phyloP scores from a whole-genome alignment of 2,329 filamentous ascomycete genomes.

The Akanthomyces muscarius region DNA sequence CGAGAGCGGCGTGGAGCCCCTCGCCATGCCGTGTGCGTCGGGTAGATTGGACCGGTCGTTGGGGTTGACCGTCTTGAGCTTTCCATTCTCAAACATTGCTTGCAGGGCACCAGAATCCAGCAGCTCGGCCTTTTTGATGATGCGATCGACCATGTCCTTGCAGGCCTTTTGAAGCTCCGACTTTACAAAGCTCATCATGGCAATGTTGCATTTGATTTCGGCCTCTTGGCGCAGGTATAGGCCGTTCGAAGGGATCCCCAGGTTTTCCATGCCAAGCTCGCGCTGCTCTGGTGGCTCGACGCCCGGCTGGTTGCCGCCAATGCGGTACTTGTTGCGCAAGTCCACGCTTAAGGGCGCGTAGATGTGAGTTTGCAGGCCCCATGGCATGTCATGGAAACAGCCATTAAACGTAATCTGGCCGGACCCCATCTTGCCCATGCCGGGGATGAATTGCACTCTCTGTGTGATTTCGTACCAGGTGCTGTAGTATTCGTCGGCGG shows the following conservation, averaged over 20 bases:
- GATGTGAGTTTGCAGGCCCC: constrained; percentile 68
- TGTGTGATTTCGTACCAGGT: constrained; percentile 72
- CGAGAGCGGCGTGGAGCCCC: constrained; percentile 6
- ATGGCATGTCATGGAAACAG: constrained; percentile 69
- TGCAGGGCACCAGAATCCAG: constrained; percentile 62
- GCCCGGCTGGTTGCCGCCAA: constrained; percentile 65
- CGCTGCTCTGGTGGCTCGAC: constrained; percentile 56
- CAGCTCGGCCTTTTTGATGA: constrained; percentile 68
- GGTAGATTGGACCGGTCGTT: constrained; percentile 41
- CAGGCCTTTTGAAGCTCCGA: constrained; percentile 61
- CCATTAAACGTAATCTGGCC: constrained; percentile 66
- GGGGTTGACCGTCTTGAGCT: constrained; percentile 55
- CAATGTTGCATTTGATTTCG: constrained; percentile 65
- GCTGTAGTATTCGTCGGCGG: constrained; percentile 66
- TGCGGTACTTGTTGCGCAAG: constrained; percentile 63
- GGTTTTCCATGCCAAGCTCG: constrained; percentile 56
- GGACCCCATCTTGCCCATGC: constrained; percentile 60
- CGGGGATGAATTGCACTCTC: constrained; percentile 64
- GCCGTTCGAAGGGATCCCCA: constrained; percentile 60
- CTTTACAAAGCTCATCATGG: constrained; percentile 62
- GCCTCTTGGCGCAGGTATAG: constrained; percentile 68
- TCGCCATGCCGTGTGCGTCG: neutral
- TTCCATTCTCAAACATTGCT: constrained; percentile 64
- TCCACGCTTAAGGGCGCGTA: constrained; percentile 66
- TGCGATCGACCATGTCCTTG: constrained; percentile 62